These are phyloP conservation scores for Kwoniella mangroviensis DNA, from an alignment of 768 basidiomycete genomes.

Conservation along the genomic window DNA sequence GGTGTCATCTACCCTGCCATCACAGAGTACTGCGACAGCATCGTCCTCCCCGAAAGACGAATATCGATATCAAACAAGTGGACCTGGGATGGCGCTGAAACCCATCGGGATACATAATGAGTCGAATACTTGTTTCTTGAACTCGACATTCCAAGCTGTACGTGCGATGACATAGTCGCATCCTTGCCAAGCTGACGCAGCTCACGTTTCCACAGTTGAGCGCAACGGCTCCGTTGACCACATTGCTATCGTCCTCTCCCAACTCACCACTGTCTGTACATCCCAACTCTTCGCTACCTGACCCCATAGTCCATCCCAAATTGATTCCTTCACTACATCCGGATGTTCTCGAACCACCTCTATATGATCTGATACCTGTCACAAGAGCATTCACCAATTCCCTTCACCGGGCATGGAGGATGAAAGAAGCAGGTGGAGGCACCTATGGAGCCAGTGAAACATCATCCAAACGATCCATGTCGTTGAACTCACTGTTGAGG, in stretches of 20 bases:
- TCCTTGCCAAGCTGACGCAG: no score
- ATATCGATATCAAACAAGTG: neutral
- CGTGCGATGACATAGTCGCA: conserved; percentile 10
- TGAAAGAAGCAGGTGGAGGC: conserved; percentile 54
- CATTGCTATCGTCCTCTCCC: conserved; percentile 46
- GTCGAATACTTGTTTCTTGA: conserved; percentile 86
- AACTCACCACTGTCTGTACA: conserved; percentile 61
- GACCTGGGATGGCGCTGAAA: conserved; percentile 37
- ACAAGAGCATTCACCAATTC: conserved; percentile 49
- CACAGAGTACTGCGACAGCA: neutral
- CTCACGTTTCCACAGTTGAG: conserved; percentile 59
- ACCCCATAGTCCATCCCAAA: conserved; percentile 30
- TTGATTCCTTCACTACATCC: conserved; percentile 50
- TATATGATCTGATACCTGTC: conserved; percentile 52
- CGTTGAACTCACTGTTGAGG: conserved; percentile 62
- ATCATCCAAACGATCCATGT: conserved; percentile 40
- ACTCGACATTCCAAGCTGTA: conserved; percentile 85
- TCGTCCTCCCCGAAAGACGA: neutral
- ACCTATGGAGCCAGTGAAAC: conserved; percentile 41
- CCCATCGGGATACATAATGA: conserved; percentile 57
- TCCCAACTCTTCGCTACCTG: conserved; percentile 40
- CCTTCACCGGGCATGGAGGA: conserved; percentile 51
- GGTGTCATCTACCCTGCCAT: neutral
- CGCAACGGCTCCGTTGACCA: conserved; percentile 46
- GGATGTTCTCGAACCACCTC: conserved; percentile 50